Conservation (phyloP, 352 stramenopile species). For the Phytophthora cajani region DNA sequence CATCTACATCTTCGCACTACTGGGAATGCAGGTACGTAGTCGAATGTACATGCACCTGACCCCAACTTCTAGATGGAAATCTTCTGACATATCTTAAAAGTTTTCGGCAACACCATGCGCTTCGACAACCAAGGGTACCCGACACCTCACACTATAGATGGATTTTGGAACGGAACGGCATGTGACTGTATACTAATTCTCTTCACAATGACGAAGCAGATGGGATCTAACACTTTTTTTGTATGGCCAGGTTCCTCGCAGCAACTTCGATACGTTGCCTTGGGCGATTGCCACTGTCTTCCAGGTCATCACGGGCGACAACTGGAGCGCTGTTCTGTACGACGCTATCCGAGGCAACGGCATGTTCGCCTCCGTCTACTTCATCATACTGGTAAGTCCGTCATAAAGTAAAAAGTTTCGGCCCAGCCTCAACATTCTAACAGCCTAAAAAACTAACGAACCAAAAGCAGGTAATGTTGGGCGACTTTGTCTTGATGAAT, state of each 20-base stretch:
- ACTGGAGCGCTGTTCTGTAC: conserved; percentile 95
- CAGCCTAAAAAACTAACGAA: not conserved
- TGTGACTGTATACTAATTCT: not conserved
- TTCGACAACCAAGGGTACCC: not conserved
- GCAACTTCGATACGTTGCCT: conserved; percentile 89
- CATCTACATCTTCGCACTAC: not conserved
- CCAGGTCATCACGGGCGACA: conserved; percentile 93
- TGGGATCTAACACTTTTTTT: too few relatives aligned
- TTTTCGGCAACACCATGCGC: not conserved
- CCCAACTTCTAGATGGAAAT: not conserved
- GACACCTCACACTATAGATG: conserved; percentile 21
- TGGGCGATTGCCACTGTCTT: conserved; percentile 86
- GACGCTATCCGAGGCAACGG: conserved; percentile 81
- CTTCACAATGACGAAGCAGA: too few relatives aligned
- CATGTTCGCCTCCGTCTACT: conserved; percentile 70
- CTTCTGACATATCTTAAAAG: not conserved
- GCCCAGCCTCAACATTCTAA: not conserved
- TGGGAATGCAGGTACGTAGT: not conserved
- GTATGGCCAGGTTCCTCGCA: conserved; percentile 48
- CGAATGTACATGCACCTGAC: not conserved
- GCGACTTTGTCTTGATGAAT: conserved; percentile 92
- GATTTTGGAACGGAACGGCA: conserved; percentile 66
- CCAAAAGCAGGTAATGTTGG: conserved; percentile 75
- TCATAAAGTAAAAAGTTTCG: not conserved
- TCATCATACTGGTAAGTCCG: conserved; percentile 65